Percentiles rank a stretch among this genome's conserved stretches.
phyloP scores from a whole-genome alignment of 2,329 filamentous ascomycete genomes.

The Chaetomium sp. region DNA sequence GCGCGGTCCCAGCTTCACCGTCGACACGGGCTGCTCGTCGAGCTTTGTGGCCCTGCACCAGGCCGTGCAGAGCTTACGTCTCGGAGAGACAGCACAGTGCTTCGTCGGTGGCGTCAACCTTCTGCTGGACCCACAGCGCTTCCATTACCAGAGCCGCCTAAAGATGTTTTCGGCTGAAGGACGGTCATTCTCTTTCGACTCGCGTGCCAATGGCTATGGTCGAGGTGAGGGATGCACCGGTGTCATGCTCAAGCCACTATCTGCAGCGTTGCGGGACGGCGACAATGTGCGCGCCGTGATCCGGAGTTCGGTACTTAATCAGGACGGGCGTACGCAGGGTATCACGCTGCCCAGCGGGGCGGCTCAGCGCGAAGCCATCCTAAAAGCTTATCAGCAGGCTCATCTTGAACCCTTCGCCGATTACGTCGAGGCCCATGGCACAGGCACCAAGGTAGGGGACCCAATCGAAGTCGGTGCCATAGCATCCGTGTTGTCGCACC shows the following conservation, averaged over 20 bases:
- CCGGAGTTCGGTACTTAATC: slow-evolving; percentile 30
- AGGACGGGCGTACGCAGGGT: slow-evolving; percentile 21
- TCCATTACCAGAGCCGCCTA: too few species aligned
- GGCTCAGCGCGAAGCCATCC: slow-evolving; percentile 24
- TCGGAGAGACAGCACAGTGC: background rate
- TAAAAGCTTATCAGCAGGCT: background rate
- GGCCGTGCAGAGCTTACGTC: background rate
- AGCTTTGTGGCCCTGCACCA: background rate
- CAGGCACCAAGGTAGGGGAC: slow-evolving; percentile 28
- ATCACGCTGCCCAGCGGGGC: slow-evolving; percentile 17
- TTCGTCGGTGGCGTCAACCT: too few species aligned
- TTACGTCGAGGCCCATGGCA: slow-evolving; percentile 41
- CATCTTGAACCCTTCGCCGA: slow-evolving; percentile 26
- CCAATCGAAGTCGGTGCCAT: slow-evolving; percentile 6
- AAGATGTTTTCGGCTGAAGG: slow-evolving; percentile 13
- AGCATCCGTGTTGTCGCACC: background rate
- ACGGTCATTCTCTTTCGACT: slow-evolving; percentile 24
- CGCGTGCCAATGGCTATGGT: slow-evolving; percentile 49
- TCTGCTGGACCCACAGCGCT: too few species aligned
- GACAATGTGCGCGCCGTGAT: slow-evolving; percentile 41
- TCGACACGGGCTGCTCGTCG: slow-evolving; percentile 33
- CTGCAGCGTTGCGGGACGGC: slow-evolving; percentile 43
- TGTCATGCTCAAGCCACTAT: slow-evolving; percentile 49
- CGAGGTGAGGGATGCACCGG: slow-evolving; percentile 53
- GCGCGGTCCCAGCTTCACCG: slow-evolving; percentile 21